Percentiles rank a stretch among this genome's conserved stretches.
phyloP scores from a whole-genome alignment of 441 rosid species.

The Mallotus repandus region DNA sequence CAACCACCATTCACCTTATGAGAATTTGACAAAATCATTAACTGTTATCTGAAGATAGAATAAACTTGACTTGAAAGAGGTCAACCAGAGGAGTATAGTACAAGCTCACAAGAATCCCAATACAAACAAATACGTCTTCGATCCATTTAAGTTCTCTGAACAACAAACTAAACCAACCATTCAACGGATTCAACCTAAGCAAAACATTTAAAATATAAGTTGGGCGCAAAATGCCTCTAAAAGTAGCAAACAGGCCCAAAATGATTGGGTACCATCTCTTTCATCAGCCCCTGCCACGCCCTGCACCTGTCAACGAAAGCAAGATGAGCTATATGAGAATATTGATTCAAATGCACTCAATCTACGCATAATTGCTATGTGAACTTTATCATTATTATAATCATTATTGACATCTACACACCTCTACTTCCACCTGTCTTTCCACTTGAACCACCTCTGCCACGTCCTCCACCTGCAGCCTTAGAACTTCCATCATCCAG shows the following conservation, averaged over 20 bases:
- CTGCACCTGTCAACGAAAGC: constrained; percentile 40
- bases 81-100: background rate
- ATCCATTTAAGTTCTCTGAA: constrained; percentile 2
- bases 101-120: constrained; percentile 2
- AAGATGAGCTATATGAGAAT: background rate
- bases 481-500: constrained; percentile 59
- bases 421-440: constrained; percentile 56
- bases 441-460: constrained; percentile 58
- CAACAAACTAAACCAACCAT: constrained; percentile 10
- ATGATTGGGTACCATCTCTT: background rate
- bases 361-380: too few species aligned
- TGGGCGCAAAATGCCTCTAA: constrained; percentile 44
- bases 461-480: constrained; percentile 65
- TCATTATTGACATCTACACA: constrained; percentile 9
- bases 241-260: constrained; percentile 33
- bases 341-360: background rate
- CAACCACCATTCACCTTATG: background rate
- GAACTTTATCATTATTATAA: too few species aligned
- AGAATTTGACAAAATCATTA: background rate
- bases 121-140: background rate
- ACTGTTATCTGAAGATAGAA: background rate
- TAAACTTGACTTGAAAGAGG: background rate
- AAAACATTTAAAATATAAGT: constrained; percentile 19
- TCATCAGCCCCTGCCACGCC: constrained; percentile 54
- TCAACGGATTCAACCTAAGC: background rate